Percentiles rank a stretch among this genome's conserved stretches.
phyloP scores from a whole-genome alignment of 148 eudicot species.

The Cornus florida region DNA sequence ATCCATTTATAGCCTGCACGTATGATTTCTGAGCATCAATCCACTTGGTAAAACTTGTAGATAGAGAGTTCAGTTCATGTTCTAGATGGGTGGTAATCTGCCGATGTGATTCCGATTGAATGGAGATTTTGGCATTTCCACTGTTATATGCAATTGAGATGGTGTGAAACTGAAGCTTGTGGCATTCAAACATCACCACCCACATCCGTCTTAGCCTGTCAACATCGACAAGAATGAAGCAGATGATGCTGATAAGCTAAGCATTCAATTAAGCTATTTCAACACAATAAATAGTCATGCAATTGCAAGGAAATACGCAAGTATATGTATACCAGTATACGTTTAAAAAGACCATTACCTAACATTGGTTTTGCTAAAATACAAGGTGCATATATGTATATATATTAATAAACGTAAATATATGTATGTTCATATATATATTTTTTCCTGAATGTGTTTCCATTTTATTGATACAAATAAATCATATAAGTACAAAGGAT shows the following conservation, averaged over 20 bases:
- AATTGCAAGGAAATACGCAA: too few relatives aligned
- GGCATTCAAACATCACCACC: conserved; percentile 86
- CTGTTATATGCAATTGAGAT: conserved; percentile 44
- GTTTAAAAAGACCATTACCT: neutral
- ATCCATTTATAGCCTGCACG: conserved; percentile 60
- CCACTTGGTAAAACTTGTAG: conserved; percentile 78
- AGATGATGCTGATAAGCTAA: neutral
- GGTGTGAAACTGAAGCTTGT: conserved; percentile 66
- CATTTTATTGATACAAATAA: too few relatives aligned
- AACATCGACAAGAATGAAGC: conserved; percentile 5
- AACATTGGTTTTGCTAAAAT: neutral
- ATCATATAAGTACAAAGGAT: too few relatives aligned
- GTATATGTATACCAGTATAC: too few relatives aligned
- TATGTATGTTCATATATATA: too few relatives aligned
- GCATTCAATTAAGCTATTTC: neutral
- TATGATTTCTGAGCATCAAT: conserved; percentile 58
- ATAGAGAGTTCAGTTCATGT: conserved; percentile 46
- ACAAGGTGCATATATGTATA: neutral
- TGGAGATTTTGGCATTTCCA: conserved; percentile 39
- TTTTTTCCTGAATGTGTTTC: too few relatives aligned
- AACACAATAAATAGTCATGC: too few relatives aligned
- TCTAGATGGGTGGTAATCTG: conserved; percentile 45
- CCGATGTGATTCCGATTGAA: conserved; percentile 62
- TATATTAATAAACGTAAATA: neutral
- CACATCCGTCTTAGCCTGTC: conserved; percentile 85